Conservation (phyloP, 2,329 filamentous ascomycete genomes). For the Mariannaea sp. region DNA sequence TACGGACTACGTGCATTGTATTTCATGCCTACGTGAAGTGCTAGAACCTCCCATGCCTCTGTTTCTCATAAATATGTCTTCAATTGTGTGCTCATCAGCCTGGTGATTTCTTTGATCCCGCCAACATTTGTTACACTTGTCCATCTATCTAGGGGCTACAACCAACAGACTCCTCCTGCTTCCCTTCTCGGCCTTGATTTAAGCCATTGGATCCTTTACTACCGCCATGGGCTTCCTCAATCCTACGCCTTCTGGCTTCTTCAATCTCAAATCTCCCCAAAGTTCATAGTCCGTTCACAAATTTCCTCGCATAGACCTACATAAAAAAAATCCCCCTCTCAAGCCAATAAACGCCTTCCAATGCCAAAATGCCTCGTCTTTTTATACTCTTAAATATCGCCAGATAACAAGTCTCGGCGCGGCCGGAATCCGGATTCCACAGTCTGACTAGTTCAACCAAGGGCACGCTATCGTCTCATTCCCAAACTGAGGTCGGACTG, state of each 20-base stretch:
- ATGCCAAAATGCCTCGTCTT: constrained; percentile 14
- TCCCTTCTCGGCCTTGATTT: no score
- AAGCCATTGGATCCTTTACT: no score
- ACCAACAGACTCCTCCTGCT: no score
- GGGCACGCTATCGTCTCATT: constrained; percentile 3
- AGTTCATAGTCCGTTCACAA: constrained; percentile 7
- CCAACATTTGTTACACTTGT: background rate
- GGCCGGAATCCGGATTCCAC: constrained; percentile 1
- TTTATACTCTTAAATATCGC: background rate
- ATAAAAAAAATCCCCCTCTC: constrained; percentile 8
- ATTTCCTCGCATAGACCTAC: constrained; percentile 13
- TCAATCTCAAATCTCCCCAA: background rate
- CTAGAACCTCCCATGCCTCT: no score
- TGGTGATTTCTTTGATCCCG: no score
- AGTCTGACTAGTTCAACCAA: constrained; percentile 1
- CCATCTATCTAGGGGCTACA: no score
- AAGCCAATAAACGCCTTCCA: constrained; percentile 21
- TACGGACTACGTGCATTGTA: no score
- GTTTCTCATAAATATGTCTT: no score
- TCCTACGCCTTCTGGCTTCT: background rate
- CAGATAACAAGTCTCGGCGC: background rate
- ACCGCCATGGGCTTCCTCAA: no score
- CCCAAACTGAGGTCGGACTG: background rate
- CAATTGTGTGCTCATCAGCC: no score
- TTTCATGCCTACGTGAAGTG: no score